Percentiles rank a stretch among this genome's conserved stretches.
Conservation (phyloP, 2,329 filamentous ascomycete species). For the Trichophyton simii region DNA sequence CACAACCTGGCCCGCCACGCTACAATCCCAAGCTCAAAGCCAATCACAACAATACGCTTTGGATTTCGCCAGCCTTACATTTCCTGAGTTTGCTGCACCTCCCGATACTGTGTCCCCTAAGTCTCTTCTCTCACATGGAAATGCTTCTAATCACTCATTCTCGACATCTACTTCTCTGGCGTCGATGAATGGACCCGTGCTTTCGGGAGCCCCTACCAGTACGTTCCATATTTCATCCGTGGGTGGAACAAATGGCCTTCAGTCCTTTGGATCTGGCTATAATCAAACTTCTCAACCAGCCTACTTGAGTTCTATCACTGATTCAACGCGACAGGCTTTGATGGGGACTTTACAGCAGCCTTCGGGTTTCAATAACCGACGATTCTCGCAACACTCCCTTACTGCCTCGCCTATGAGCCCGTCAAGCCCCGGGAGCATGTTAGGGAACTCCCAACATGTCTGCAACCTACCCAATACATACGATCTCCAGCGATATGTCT, state of each 20-base stretch:
- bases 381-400: slow-evolving; percentile 47
- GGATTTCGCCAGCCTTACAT: slow-evolving; percentile 50
- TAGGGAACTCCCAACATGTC: slow-evolving; percentile 14
- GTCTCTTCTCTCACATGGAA: slow-evolving; percentile 56
- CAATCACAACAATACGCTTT: slow-evolving; percentile 56
- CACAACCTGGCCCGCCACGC: slow-evolving; percentile 53
- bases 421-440: slow-evolving; percentile 20
- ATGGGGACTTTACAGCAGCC: slow-evolving; percentile 50
- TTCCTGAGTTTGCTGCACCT: slow-evolving; percentile 61
- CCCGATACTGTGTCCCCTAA: slow-evolving; percentile 66
- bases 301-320: slow-evolving; percentile 53
- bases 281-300: slow-evolving; percentile 3
- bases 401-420: slow-evolving; percentile 37
- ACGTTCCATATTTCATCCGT: slow-evolving; percentile 24
- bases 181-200: slow-evolving; percentile 58
- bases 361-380: slow-evolving; percentile 40
- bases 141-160: slow-evolving; percentile 59
- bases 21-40: slow-evolving; percentile 58
- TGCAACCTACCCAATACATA: slow-evolving; percentile 59
- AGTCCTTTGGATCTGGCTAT: background rate
- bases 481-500: slow-evolving; percentile 82
- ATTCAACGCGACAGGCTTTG: slow-evolving; percentile 51
- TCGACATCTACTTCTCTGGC: slow-evolving; percentile 65
- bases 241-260: background rate
- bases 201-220: slow-evolving; percentile 50